Evolutionary conservation across 1,284 basidiomycete genomes (phyloP), one percentile per base, ranked within the genome.

Genomic region (Sanghuangporus weigelae): DNA sequence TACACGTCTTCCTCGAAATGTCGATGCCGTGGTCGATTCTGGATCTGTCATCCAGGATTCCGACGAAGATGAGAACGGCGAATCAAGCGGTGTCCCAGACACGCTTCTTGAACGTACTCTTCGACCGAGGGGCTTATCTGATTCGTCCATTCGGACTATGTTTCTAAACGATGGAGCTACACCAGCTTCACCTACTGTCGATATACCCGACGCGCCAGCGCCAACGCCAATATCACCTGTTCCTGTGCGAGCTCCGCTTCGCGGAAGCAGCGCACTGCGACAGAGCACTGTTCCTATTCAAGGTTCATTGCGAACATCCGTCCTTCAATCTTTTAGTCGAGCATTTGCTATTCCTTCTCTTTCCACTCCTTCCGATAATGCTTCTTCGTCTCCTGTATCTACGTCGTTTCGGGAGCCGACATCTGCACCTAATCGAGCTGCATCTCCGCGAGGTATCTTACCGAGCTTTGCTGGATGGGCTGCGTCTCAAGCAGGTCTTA

Each of bases 81-180:
- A 68, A 12, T n/a, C 11, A 46, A 68, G 72, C n/a, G 72, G 73
- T 71, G 77, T 72, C 70, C 78, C 73, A 50, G 75, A 63, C 73
- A 81, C 74, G 65, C 72, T 87, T 12, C 75, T 88, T n/a, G 81
- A 90, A 63, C 84, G 88, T 31, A 86, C 85, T 4, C 78, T 96
- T 5, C 84, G 86, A 21, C 83, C 89, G 16, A 82, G 95, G 59
- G 93, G 93, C 0, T 75, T 96, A 46, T 93, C 90, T 1, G 95
- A 97, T 73, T 95, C 93, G 5, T 95, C 92, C 1, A 94, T 97
- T 65, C 90, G 87, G 66, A 90, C 92, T 1, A 91, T 91, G 0
- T 95, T 90, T 74, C 76, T 86, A 59, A 79, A 73, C 57, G 86
- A 88, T 55, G 79, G 73, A 10, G 78, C 75, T 23, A 78, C 76